A percentile compares a stretch with the other conserved stretches of the same genome.
Conservation (phyloP, 345 rosid species). For the Citrus medica region DNA sequence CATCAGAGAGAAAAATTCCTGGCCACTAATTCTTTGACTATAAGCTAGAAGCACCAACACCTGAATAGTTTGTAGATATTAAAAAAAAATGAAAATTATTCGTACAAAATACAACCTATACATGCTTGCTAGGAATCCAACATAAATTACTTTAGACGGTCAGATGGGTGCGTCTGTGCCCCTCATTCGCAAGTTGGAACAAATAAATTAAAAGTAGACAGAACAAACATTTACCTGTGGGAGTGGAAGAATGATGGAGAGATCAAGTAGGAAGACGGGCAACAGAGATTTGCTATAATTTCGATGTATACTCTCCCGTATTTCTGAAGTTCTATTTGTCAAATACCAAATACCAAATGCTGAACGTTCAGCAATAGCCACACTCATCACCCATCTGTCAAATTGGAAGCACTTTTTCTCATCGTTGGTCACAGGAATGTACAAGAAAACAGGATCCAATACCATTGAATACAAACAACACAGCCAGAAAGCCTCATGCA, state of each 20-base stretch:
- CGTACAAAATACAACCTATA: background rate
- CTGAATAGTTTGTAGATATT: conserved; percentile 11
- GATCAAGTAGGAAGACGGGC: background rate
- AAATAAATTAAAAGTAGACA: no score
- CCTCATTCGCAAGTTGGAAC: no score
- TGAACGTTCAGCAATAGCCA: background rate
- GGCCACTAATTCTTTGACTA: conserved; percentile 23
- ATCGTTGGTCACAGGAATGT: conserved; percentile 1
- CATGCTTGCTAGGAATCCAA: no score
- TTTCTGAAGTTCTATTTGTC: background rate
- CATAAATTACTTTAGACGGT: no score
- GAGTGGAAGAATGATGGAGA: background rate
- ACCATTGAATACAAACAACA: background rate
- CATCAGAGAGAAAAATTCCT: conserved; percentile 21
- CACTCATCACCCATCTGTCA: background rate
- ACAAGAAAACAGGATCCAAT: conserved; percentile 13
- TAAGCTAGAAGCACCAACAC: conserved; percentile 21
- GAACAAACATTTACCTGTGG: background rate
- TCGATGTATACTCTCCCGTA: background rate
- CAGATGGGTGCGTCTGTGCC: no score
- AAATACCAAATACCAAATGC: background rate
- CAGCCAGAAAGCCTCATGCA: background rate
- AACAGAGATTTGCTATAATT: background rate
- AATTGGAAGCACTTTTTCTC: conserved; percentile 11
- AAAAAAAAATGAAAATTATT: no score